A percentile compares a stretch with the other conserved stretches of the same genome.
Conservation (phyloP, 2,329 filamentous ascomycete genomes). For the Neopestalotiopsis sp. region DNA sequence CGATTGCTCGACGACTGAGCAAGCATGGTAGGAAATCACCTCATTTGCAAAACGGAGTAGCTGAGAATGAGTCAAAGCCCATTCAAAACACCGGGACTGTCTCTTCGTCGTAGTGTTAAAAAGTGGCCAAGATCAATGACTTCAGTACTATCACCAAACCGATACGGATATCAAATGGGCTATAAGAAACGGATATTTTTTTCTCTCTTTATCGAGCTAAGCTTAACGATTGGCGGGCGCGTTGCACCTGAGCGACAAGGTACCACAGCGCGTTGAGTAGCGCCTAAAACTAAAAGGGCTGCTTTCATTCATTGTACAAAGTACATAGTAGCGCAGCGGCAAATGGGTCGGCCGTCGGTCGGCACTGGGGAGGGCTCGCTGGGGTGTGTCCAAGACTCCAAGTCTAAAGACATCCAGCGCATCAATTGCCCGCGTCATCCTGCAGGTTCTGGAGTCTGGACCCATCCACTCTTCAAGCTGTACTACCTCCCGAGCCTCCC, state of each 20-base stretch:
- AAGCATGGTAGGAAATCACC: constrained; percentile 31
- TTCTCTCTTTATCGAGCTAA: constrained; percentile 5
- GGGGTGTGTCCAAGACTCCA: background rate
- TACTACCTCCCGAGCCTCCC: background rate
- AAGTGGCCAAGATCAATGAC: constrained; percentile 3
- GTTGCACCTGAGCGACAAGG: background rate
- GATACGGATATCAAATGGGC: background rate
- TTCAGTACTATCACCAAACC: background rate
- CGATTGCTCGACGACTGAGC: constrained; percentile 22
- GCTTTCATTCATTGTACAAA: background rate
- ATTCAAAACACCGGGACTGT: background rate
- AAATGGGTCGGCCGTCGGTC: background rate
- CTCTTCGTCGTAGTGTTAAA: background rate
- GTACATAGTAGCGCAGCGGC: background rate
- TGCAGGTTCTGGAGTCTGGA: background rate
- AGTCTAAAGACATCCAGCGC: background rate
- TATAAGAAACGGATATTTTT: background rate
- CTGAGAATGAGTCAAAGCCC: background rate
- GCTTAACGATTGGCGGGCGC: background rate
- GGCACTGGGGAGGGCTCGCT: too few relatives aligned
- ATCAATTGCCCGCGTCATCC: background rate
- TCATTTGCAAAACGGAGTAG: background rate
- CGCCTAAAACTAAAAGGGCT: background rate
- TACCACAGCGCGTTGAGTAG: background rate
- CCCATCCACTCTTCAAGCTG: background rate